Base-by-base conservation (phyloP, 805 yeast genomes). In the Kazachstania psychrophila region DNA sequence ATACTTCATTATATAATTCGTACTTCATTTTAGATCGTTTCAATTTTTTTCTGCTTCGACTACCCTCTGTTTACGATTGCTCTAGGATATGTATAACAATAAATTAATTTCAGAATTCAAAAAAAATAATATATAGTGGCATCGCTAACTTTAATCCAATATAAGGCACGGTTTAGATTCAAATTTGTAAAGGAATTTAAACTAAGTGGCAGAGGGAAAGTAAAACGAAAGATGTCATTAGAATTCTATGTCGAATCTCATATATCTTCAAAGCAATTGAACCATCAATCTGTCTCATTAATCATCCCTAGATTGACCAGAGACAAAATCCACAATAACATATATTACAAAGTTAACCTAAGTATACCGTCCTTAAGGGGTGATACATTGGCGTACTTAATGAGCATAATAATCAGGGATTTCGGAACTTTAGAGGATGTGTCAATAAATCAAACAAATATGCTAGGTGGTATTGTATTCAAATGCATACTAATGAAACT, bases 401-500 rank as follows among this genome's bases (percentile, higher is more conserved):
- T 35, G 14, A 44, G 42, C 23, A 44, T 52, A 2, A 37, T 56
- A 2, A 36, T 58, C 1, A 31, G 55, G 23, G 59, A 56, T 31
- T 23, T 58, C 6, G 62, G 62, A 0, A 43, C 56, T 1, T 20
- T 51, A 10, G 37, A 41, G 16, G 46, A 37, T 16, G 32, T 33
- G 5, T 36, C 49, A 6, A 28, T 41, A 2, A 46, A 47, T 15
- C 39, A 39, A 27, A 38, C 34, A 2, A 31, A 47, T 36, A 45
- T 51, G 15, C 34, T 55, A 19, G 63, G 63, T 28, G 62, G 63
- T 7, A 46, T 51, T 2, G 60, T 56, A 28, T 58, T 58, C 28
- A 55, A 52, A n/a, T 78, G 94, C 51, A 66, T 94, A 31, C 56
- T 86, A 23, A 73, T 85, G 50, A 76, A 89, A 44, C 54, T 89